Conservation (phyloP, 768 basidiomycete genomes). For the Tubosaeta sp. region DNA sequence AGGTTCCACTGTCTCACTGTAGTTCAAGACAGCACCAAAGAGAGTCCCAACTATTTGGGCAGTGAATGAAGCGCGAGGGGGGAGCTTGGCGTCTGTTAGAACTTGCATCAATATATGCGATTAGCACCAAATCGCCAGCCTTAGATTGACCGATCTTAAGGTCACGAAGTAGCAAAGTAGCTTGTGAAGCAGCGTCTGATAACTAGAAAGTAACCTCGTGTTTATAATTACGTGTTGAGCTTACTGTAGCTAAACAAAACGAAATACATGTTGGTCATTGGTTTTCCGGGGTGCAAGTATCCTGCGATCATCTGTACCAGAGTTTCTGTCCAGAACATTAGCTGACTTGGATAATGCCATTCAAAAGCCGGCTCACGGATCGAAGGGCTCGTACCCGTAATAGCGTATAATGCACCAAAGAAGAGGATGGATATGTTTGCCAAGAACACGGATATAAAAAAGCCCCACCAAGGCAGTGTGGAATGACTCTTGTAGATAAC, state of each 20-base stretch:
- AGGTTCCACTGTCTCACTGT: constrained; percentile 26
- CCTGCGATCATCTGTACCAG: constrained; percentile 36
- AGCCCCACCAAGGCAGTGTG: constrained; percentile 57
- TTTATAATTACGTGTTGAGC: constrained; percentile 16
- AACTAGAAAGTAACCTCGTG: constrained; percentile 35
- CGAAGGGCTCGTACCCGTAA: constrained; percentile 32
- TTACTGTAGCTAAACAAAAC: constrained; percentile 45
- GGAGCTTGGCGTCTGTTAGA: constrained; percentile 45
- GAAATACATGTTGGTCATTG: constrained; percentile 43
- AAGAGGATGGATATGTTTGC: constrained; percentile 48
- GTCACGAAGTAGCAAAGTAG: constrained; percentile 50
- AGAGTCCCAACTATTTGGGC: constrained; percentile 56
- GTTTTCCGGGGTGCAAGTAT: constrained; percentile 34
- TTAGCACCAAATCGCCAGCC: background rate
- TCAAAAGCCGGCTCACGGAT: constrained; percentile 17
- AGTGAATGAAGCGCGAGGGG: constrained; percentile 59
- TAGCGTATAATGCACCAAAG: constrained; percentile 50
- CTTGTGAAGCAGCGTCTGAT: constrained; percentile 50
- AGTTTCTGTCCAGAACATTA: constrained; percentile 12
- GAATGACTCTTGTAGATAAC: constrained; percentile 51
- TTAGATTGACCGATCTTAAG: constrained; percentile 41
- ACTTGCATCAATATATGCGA: constrained; percentile 34
- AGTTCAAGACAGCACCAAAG: constrained; percentile 47
- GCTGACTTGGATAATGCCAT: background rate
- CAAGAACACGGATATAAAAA: constrained; percentile 50